phyloP scores from a whole-genome alignment of 306 rosid species.

The Cucurbita argyrosperma region DNA sequence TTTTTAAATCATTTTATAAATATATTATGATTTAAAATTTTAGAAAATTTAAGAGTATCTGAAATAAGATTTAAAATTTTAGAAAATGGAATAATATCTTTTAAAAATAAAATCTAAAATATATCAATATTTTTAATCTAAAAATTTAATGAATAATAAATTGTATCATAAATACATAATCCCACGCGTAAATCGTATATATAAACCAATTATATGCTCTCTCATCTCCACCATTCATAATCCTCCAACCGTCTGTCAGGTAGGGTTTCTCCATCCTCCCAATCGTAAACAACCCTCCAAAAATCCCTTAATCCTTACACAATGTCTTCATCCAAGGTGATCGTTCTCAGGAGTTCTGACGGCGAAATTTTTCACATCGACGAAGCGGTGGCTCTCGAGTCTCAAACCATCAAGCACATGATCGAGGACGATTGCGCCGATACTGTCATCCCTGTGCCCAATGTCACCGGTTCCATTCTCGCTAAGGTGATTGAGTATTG shows the following conservation, averaged over 20 bases:
- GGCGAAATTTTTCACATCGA: conserved; percentile 13
- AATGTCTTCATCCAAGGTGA: conserved; percentile 14
- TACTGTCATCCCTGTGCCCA: conserved; percentile 8
- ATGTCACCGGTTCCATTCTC: conserved; percentile 10
- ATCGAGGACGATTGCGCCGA: conserved; percentile 7
- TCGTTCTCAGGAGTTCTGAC: conserved; percentile 17
- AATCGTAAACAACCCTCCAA: not conserved
- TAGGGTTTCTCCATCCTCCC: not conserved
- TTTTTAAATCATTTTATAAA: too few species aligned
- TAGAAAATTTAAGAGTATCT: too few species aligned
- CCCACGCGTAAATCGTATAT: not conserved
- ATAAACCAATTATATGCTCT: not conserved
- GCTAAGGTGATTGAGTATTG: conserved; percentile 19
- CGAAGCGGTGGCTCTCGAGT: conserved; percentile 6
- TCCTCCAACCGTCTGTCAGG: not conserved
- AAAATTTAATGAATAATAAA: too few species aligned
- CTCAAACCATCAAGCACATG: conserved; percentile 18
- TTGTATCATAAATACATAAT: too few species aligned
- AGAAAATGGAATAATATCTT: too few species aligned
- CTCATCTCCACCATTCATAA: not conserved
- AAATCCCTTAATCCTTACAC: not conserved
- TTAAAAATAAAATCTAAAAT: too few species aligned
- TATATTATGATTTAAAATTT: too few species aligned
- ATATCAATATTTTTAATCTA: too few species aligned
- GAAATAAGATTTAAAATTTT: too few species aligned